Conservation (phyloP, 2,329 filamentous ascomycete genomes). For the Fusarium sp. region DNA sequence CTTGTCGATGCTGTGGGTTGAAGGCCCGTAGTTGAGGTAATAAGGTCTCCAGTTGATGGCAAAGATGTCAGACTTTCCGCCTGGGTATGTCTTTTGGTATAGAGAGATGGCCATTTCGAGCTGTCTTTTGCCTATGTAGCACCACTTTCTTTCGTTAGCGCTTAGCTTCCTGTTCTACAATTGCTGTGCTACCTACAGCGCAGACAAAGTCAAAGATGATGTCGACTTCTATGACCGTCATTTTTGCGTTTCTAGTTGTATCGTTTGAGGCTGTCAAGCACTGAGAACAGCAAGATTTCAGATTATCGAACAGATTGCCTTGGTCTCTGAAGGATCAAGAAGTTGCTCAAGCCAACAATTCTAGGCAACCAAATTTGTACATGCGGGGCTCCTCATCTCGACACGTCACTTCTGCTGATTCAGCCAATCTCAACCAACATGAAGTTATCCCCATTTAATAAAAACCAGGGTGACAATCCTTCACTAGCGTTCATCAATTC, state of each 20-base stretch:
- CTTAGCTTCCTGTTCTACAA: background rate
- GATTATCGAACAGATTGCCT: background rate
- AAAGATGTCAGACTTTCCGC: constrained; percentile 50
- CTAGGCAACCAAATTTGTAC: background rate
- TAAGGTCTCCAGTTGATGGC: constrained; percentile 52
- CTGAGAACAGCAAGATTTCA: rapidly evolving
- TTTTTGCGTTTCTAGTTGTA: background rate
- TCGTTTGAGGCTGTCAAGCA: background rate
- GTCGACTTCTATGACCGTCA: constrained; percentile 36
- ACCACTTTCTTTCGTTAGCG: constrained; percentile 43
- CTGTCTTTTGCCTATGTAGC: constrained; percentile 55
- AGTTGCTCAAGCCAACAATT: background rate
- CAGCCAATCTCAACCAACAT: background rate
- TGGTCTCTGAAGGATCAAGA: background rate
- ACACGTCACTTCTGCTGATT: constrained; percentile 1
- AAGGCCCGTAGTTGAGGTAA: constrained; percentile 49
- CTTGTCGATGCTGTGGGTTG: constrained; percentile 40
- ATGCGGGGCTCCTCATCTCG: background rate
- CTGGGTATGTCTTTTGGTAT: constrained; percentile 55
- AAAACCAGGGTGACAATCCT: background rate
- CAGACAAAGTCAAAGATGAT: constrained; percentile 49
- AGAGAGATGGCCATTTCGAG: constrained; percentile 53
- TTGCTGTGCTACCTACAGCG: constrained; percentile 35
- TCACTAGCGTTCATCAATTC: background rate
- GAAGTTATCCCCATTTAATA: background rate